Percentiles rank a stretch among this genome's conserved stretches.
phyloP scores from a whole-genome alignment of 2,329 filamentous ascomycete genomes.

The Aplosporella prunicola region DNA sequence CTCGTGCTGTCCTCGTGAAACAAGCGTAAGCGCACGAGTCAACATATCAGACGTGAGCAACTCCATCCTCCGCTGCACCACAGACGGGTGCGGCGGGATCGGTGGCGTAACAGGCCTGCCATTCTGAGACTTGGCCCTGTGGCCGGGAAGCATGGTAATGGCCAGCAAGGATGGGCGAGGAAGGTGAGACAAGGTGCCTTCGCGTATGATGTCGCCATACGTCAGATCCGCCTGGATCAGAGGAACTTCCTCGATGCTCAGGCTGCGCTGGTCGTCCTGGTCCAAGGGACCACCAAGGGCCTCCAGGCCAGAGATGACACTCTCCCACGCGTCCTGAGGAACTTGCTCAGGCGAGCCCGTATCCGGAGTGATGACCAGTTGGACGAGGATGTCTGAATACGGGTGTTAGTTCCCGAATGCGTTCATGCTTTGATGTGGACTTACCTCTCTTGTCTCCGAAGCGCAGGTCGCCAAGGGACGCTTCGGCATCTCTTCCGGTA shows the following conservation, averaged over 20 bases:
- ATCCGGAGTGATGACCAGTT: conserved; percentile 85
- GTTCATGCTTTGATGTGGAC: too few relatives aligned
- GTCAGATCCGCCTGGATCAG: conserved; percentile 89
- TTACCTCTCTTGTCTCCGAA: conserved; percentile 80
- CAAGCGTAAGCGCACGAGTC: conserved; percentile 79
- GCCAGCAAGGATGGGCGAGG: conserved; percentile 83
- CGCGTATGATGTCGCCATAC: conserved; percentile 87
- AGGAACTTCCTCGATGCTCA: conserved; percentile 89
- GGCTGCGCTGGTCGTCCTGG: conserved; percentile 69
- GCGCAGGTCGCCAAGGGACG: conserved; percentile 78
- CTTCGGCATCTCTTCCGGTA: conserved; percentile 88
- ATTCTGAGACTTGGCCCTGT: conserved; percentile 38
- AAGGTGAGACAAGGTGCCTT: conserved; percentile 76
- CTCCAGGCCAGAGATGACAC: conserved; percentile 89
- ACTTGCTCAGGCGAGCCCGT: conserved; percentile 71
- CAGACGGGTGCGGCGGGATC: conserved; percentile 88
- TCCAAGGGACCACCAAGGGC: conserved; percentile 83
- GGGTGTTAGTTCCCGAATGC: conserved; percentile 7
- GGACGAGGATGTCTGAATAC: conserved; percentile 71
- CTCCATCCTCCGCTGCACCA: conserved; percentile 96
- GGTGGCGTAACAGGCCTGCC: conserved; percentile 53
- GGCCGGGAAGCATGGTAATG: conserved; percentile 81
- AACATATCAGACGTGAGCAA: conserved; percentile 97
- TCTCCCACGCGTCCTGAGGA: conserved; percentile 93
- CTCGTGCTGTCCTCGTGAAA: conserved; percentile 86